A percentile compares a stretch with the other conserved stretches of the same genome.
Conservation (phyloP, 2,329 filamentous ascomycete genomes). For the Xylaria arbuscula region DNA sequence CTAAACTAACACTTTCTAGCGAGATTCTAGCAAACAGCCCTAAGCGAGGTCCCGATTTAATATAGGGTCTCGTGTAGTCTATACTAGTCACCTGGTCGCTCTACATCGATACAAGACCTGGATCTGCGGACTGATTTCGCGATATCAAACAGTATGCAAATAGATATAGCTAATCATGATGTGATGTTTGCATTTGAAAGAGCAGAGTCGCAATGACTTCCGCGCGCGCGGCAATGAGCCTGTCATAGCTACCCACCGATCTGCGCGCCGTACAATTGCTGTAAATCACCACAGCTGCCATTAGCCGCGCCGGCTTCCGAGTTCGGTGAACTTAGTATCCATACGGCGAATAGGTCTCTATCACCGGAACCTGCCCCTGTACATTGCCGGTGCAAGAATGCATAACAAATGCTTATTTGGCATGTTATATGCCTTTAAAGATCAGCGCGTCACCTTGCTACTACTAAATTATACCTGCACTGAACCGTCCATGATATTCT, state of each 20-base stretch:
- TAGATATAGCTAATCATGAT: background rate
- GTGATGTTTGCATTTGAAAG: background rate
- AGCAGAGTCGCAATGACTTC: background rate
- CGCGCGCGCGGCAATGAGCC: background rate
- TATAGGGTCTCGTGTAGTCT: background rate
- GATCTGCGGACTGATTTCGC: background rate
- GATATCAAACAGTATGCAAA: background rate
- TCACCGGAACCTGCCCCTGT: conserved; percentile 4
- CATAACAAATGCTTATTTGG: background rate
- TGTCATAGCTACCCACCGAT: background rate
- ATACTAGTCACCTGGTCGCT: background rate
- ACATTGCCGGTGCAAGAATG: conserved; percentile 7
- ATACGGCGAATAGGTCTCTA: background rate
- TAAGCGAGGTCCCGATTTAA: background rate
- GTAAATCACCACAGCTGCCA: conserved; percentile 1
- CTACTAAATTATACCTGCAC: background rate
- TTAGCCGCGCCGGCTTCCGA: conserved; percentile 14
- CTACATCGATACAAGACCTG: background rate
- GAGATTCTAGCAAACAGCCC: background rate
- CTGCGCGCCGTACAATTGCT: background rate
- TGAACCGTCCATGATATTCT: background rate
- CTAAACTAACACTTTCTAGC: background rate
- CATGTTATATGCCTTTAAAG: conserved; percentile 6
- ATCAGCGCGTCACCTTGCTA: conserved; percentile 10
- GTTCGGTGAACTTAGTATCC: conserved; percentile 15